A percentile compares a stretch with the other conserved stretches of the same genome.
Conservation (phyloP, 768 basidiomycete species). For the Cantharellus cinnabarinus region DNA sequence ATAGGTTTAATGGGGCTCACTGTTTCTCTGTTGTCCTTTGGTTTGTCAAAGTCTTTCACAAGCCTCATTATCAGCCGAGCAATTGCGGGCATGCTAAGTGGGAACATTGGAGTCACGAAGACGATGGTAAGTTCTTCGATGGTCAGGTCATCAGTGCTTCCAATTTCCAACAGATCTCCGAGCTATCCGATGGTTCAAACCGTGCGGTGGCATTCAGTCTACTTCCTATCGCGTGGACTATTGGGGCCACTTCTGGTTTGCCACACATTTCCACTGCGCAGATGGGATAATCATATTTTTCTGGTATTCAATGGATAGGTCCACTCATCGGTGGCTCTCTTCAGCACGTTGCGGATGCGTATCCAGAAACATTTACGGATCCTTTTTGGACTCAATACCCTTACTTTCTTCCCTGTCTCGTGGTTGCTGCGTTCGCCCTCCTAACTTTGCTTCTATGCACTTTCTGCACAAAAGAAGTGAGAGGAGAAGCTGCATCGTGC, state of each 20-base stretch:
- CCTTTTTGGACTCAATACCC: conserved; percentile 8
- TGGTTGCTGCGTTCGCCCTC: conserved; percentile 1
- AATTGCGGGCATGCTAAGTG: conserved; percentile 6
- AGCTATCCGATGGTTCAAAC: conserved; percentile 7
- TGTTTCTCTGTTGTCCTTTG: conserved; percentile 8
- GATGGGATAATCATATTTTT: neutral
- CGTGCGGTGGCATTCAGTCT: conserved; percentile 8
- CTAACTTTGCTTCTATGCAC: neutral
- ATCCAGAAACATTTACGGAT: conserved; percentile 2
- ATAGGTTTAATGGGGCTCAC: conserved; percentile 7
- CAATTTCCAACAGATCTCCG: neutral
- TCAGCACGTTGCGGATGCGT: conserved; percentile 7
- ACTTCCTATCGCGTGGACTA: conserved; percentile 6
- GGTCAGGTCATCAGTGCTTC: neutral
- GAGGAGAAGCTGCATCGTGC: neutral
- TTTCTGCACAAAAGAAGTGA: conserved; percentile 6
- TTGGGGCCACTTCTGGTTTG: conserved; percentile 6
- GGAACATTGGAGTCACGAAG: conserved; percentile 10
- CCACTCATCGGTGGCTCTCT: conserved; percentile 9
- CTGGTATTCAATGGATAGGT: neutral
- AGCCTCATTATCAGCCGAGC: conserved; percentile 7
- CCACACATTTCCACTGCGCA: neutral
- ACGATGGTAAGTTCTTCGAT: conserved; percentile 6
- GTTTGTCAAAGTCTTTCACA: conserved; percentile 7
- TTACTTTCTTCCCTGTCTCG: conserved; percentile 9